Evolutionary conservation across 2,329 filamentous ascomycete species (phyloP).

Genomic region (Hymenoscyphus albidus): DNA sequence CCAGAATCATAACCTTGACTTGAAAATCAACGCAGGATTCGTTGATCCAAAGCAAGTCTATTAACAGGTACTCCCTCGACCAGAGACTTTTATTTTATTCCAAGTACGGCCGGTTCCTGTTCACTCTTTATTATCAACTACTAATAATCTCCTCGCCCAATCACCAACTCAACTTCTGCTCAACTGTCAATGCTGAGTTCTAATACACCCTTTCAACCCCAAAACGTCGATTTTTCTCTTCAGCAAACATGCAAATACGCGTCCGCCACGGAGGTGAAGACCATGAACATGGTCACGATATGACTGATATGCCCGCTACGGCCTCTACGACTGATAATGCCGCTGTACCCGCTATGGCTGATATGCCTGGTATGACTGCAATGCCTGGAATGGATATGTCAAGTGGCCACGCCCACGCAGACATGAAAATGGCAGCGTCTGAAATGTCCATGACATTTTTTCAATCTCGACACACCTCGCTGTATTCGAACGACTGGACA

Average conservation of each 20-base stretch:
- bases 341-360: no score
- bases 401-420: conserved; percentile 37
- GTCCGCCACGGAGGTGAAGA: no score
- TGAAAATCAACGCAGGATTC: not conserved
- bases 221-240: not conserved
- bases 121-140: not conserved
- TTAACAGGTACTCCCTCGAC: conserved; percentile 10
- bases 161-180: not conserved
- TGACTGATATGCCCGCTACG: not conserved
- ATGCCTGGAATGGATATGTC: conserved; percentile 10
- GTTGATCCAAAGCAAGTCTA: not conserved
- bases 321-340: no score
- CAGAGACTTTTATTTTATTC: not conserved
- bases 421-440: conserved; percentile 41
- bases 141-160: not conserved
- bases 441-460: conserved; percentile 62
- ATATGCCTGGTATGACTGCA: conserved; percentile 5
- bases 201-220: not conserved
- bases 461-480: conserved; percentile 55
- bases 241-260: not conserved
- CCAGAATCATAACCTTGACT: not conserved
- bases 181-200: conserved; percentile 6
- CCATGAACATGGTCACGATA: no score
- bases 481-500: conserved; percentile 70
- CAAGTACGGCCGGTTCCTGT: not conserved